phyloP scores from a whole-genome alignment of 1,139 yeast species.

The Yamadazyma mexicana region DNA sequence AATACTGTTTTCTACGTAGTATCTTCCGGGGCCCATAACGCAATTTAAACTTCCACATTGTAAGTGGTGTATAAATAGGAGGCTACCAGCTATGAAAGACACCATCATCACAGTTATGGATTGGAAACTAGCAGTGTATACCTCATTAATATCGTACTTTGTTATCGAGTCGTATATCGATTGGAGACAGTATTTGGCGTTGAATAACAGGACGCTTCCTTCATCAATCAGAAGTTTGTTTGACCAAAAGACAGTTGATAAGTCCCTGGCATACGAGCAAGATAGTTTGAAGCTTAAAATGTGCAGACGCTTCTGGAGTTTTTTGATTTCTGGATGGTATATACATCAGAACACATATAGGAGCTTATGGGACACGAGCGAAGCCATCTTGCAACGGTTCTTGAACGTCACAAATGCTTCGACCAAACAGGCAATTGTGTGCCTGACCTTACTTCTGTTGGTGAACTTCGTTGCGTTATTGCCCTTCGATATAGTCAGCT shows the following conservation, averaged over 20 bases:
- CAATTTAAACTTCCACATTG: too few relatives aligned
- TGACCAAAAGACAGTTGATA: neutral
- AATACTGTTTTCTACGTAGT: too few relatives aligned
- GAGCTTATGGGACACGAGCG: neutral
- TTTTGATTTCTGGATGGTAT: neutral
- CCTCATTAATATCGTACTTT: neutral
- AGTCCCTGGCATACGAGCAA: neutral
- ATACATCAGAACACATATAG: neutral
- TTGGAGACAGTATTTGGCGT: neutral
- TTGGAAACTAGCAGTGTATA: neutral
- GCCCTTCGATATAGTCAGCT: neutral
- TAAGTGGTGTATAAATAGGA: too few relatives aligned
- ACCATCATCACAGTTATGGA: too few relatives aligned
- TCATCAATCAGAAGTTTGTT: neutral
- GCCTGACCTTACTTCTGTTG: neutral
- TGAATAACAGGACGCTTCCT: neutral
- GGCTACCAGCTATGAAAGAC: too few relatives aligned
- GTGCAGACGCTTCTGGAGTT: neutral
- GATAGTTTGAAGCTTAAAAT: neutral
- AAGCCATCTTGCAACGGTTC: neutral
- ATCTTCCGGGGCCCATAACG: too few relatives aligned
- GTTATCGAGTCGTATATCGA: neutral
- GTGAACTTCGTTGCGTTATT: neutral
- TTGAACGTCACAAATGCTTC: neutral
- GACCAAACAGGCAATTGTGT: neutral